These are phyloP conservation scores for Penicillium corylophilum DNA, from an alignment of 2,329 filamentous ascomycete species.

Conservation along the genomic window DNA sequence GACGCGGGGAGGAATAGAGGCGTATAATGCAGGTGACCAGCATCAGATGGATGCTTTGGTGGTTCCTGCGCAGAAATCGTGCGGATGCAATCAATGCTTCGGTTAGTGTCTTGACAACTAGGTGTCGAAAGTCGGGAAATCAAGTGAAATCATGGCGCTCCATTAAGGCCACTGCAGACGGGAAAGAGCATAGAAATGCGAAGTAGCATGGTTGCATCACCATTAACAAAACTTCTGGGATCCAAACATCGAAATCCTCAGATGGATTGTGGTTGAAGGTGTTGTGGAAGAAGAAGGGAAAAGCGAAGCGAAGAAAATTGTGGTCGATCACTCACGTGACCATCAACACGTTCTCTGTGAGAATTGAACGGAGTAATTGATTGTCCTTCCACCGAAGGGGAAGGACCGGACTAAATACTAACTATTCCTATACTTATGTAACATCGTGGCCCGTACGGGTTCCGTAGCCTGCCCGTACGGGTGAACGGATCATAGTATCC, in stretches of 20 bases:
- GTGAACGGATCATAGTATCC: too few species aligned
- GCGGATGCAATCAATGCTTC: not conserved
- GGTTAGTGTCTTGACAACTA: not conserved
- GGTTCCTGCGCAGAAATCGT: not conserved
- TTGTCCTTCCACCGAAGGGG: too few species aligned
- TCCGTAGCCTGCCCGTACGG: too few species aligned
- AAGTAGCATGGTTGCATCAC: not conserved
- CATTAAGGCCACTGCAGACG: not conserved
- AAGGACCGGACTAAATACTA: too few species aligned
- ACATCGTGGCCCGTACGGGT: too few species aligned
- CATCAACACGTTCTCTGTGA: not conserved
- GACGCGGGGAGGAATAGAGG: not conserved
- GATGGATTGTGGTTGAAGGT: not conserved
- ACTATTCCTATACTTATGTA: too few species aligned
- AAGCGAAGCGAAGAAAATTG: slow-evolving; percentile 14
- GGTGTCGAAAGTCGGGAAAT: not conserved
- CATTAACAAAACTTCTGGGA: not conserved
- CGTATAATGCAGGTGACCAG: not conserved
- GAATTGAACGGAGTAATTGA: too few species aligned
- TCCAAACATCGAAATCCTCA: slow-evolving; percentile 7
- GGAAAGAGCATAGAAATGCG: not conserved
- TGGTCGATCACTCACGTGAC: slow-evolving; percentile 5
- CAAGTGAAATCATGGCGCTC: not conserved
- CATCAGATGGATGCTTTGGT: not conserved
- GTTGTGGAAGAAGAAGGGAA: slow-evolving; percentile 2